phyloP scores from a whole-genome alignment of 1,284 basidiomycete species.

The Cryptococcus jaspeensis region DNA sequence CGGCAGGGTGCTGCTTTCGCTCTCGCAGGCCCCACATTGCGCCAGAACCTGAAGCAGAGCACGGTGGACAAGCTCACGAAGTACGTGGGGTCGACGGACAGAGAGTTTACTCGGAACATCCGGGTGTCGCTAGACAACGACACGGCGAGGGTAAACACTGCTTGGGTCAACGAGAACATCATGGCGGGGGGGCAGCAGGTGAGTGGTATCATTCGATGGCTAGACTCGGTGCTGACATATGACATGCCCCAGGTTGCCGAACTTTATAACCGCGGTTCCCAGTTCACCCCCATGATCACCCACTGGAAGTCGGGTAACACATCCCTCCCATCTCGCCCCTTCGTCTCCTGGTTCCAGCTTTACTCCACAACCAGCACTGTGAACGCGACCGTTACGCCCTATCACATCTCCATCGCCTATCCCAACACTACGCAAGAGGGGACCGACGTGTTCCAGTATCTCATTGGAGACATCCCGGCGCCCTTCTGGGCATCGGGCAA shows the following conservation, averaged over 20 bases:
- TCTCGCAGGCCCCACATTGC: conserved; percentile 16
- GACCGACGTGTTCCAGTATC: conserved; percentile 13
- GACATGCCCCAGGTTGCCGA: not conserved
- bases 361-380: conserved; percentile 8
- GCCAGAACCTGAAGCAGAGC: conserved; percentile 7
- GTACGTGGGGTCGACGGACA: conserved; percentile 1
- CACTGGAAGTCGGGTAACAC: conserved; percentile 23
- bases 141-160: conserved; percentile 15
- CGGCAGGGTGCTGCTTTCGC: conserved; percentile 18
- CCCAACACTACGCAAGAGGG: conserved; percentile 18
- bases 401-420: conserved; percentile 16
- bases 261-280: conserved; percentile 7
- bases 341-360: conserved; percentile 19
- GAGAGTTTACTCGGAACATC: conserved; percentile 11
- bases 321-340: conserved; percentile 7
- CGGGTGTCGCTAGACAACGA: conserved; percentile 19
- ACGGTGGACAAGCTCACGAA: conserved; percentile 6
- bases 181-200: conserved; percentile 23
- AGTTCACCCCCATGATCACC: conserved; percentile 20
- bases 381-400: conserved; percentile 19
- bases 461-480: conserved; percentile 19
- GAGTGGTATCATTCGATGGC: too few relatives aligned
- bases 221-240: too few relatives aligned
- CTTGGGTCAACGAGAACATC: conserved; percentile 17
- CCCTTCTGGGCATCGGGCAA: conserved; percentile 12